Conservation (phyloP, 148 eudicot species). For the Dysphania ambrosioides region DNA sequence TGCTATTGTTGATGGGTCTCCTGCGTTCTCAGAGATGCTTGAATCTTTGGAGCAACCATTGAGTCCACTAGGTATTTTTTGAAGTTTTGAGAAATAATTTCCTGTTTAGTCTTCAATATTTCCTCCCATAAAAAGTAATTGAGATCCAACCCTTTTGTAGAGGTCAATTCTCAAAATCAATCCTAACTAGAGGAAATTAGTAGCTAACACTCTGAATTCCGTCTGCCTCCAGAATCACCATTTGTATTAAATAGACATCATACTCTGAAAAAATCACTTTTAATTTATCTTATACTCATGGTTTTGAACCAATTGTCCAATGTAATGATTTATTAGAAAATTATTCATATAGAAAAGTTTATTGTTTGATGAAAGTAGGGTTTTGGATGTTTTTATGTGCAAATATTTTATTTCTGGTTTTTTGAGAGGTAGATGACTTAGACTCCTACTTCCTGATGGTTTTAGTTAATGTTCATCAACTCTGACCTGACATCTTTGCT, state of each 20-base stretch:
- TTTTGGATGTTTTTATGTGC: neutral
- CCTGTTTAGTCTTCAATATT: neutral
- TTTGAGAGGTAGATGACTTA: neutral
- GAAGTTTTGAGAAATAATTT: neutral
- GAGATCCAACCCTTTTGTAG: neutral
- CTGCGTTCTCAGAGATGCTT: conserved; percentile 7
- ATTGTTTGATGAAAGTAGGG: neutral
- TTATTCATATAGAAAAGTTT: neutral
- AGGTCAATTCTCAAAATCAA: neutral
- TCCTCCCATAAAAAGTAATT: neutral
- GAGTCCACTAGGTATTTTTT: conserved; percentile 11
- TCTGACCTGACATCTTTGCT: neutral
- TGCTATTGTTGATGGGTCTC: neutral
- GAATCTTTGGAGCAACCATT: conserved; percentile 8
- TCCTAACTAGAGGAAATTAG: neutral
- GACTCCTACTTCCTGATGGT: neutral
- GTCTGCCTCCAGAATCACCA: neutral
- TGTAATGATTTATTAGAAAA: neutral
- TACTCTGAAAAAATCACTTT: neutral
- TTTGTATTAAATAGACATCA: neutral
- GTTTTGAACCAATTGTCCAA: neutral
- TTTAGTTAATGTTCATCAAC: too few relatives aligned
- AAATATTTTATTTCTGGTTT: neutral
- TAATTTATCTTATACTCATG: neutral
- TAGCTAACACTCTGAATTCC: neutral